Evolutionary conservation across 345 rosid genomes (phyloP).

Genomic region (Barbarea vulgaris): DNA sequence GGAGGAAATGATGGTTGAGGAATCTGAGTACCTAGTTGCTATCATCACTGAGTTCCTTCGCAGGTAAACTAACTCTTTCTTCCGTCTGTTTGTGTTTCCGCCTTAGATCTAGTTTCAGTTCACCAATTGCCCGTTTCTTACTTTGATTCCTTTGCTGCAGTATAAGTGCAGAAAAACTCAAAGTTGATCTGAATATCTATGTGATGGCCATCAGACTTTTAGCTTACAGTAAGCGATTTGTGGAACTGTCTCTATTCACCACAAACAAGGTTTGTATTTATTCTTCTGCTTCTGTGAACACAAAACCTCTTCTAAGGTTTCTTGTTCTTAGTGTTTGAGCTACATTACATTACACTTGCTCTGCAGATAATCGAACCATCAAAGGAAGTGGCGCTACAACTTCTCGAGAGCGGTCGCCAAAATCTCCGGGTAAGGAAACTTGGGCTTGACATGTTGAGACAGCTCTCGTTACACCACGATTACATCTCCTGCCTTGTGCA

Average conservation of each 20-base stretch:
- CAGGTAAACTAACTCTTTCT: constrained; percentile 52
- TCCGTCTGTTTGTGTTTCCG: neutral
- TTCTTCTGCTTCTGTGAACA: neutral
- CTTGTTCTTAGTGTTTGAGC: constrained; percentile 17
- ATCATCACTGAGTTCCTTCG: constrained; percentile 85
- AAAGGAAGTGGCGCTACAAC: constrained; percentile 92
- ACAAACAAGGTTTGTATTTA: constrained; percentile 70
- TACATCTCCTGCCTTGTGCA: constrained; percentile 70
- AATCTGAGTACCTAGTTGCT: constrained; percentile 80
- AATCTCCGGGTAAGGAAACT: constrained; percentile 72
- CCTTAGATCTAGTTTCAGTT: constrained; percentile 1
- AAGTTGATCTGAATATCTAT: constrained; percentile 68
- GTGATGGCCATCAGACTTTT: constrained; percentile 78
- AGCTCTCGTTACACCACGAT: constrained; percentile 83
- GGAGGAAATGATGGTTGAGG: constrained; percentile 87
- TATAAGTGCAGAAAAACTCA: constrained; percentile 74
- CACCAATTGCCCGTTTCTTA: neutral
- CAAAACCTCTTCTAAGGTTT: neutral
- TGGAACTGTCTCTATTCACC: constrained; percentile 72
- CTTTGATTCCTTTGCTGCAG: constrained; percentile 50
- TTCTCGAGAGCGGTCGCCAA: constrained; percentile 77
- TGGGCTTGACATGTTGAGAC: constrained; percentile 93
- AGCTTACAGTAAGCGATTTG: constrained; percentile 65
- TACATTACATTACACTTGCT: constrained; percentile 29
- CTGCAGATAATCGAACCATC: constrained; percentile 90